These are phyloP conservation scores for Cordyceps militaris DNA, from an alignment of 2,329 filamentous ascomycete genomes.

Conservation along the genomic window DNA sequence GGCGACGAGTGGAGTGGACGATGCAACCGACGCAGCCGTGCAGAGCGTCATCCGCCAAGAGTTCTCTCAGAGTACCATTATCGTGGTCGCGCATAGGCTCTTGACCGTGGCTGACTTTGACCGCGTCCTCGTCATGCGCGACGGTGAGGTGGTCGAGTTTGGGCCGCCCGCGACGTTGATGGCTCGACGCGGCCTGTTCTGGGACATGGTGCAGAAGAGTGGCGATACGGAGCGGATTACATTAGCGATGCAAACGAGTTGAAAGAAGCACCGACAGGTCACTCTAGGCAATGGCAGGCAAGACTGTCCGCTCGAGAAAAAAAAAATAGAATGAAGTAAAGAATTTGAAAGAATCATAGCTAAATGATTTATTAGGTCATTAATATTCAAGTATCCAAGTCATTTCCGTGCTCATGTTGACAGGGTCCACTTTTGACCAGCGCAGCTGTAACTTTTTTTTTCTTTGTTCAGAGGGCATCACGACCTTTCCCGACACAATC, in stretches of 20 bases:
- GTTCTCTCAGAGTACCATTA: slow-evolving; percentile 1
- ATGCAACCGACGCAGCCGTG: slow-evolving; percentile 4
- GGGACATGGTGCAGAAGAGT: slow-evolving; percentile 13
- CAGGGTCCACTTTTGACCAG: not conserved
- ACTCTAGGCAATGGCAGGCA: too few species aligned
- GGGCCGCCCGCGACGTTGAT: not conserved
- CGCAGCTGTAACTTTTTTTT: not conserved
- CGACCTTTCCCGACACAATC: not conserved
- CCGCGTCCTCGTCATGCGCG: slow-evolving; percentile 7
- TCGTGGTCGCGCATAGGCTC: slow-evolving; percentile 13
- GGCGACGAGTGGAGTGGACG: slow-evolving; percentile 13
- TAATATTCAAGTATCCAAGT: too few species aligned
- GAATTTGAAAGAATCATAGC: too few species aligned
- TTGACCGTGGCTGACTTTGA: slow-evolving; percentile 11
- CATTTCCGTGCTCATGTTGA: not conserved
- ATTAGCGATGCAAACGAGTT: not conserved
- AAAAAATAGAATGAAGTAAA: too few species aligned
- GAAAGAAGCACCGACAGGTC: too few species aligned
- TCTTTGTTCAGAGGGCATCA: not conserved
- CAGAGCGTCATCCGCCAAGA: slow-evolving; percentile 7
- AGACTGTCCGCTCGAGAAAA: too few species aligned
- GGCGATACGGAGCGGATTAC: not conserved
- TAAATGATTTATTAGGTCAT: too few species aligned
- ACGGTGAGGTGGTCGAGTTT: slow-evolving; percentile 4
- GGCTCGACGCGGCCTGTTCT: not conserved